Evolutionary conservation across 2,329 filamentous ascomycete species (phyloP), one percentile per base, ranked within the genome.

Genomic region (Colletotrichum sp.): DNA sequence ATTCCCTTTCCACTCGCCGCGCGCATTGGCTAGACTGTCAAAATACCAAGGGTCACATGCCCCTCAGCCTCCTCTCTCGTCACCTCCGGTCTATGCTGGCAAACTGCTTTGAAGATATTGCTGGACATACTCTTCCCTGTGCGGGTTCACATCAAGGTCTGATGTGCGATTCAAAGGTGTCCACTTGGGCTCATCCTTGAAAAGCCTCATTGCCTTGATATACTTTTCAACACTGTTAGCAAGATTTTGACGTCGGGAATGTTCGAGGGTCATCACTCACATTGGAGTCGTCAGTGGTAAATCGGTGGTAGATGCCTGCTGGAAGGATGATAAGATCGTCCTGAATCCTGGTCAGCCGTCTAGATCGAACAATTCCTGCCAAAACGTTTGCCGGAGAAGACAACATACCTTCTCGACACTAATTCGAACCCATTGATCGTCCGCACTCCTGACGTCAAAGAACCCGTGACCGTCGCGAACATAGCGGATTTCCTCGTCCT

Each of bases 171-270:
- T 98, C 79, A 99, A 86, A 16, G 97, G 95, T 44, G 96, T 99
- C 97, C 97, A 99, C 87, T 99, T 98, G 39, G 97, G 97, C 86
- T 99, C 96, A 79, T 99, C 97, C 88, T 99, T 96, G 91, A 99
- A 99, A 68, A 99, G 89, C 73, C 97, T 92, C 95, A 99, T 96
- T 16, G 97, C 97, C 83, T 98, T 95, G 79, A 98, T 95, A 83
- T 96, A 98, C 96, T 98, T 80, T 69, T 30, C 36, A 62, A 29
- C 32, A 64, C n/a, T 13, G 44, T 52, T 22, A 52, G 44, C 44
- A 52, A 52, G 44, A 52, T 22, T 22, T 52, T 22, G 44, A 22
- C 44, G 44, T 52, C 11, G n/a, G 44, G 44, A 7, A 13, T 52
- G 44, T 52, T 22, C 11, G 44, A n/a, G 44, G n/a, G 44, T 52